These are phyloP conservation scores for Xylaria acuta DNA, from an alignment of 495 filamentous ascomycete genomes.

Conservation along the genomic window DNA sequence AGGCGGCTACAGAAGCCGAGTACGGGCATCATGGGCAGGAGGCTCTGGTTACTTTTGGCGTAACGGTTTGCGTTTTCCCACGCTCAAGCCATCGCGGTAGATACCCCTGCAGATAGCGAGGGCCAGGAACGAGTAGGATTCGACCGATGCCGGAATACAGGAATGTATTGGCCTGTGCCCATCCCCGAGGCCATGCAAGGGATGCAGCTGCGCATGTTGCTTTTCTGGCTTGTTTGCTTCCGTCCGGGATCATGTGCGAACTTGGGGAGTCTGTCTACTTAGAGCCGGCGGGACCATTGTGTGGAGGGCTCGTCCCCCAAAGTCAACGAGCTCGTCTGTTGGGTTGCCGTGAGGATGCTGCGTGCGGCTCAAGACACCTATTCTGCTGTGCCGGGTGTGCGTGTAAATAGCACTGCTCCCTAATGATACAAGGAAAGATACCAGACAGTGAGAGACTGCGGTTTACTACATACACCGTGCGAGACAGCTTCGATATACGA, in stretches of 20 bases:
- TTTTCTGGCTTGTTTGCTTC: background rate
- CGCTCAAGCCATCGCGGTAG: constrained; percentile 35
- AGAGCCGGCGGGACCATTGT: background rate
- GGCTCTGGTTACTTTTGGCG: constrained; percentile 40
- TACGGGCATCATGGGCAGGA: constrained; percentile 27
- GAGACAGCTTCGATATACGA: background rate
- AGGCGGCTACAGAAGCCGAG: constrained; percentile 22
- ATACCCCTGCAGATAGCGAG: constrained; percentile 39
- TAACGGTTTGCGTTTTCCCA: constrained; percentile 39
- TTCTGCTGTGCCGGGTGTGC: background rate
- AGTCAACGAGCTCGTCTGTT: background rate
- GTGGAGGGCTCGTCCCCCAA: background rate
- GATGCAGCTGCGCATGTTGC: background rate
- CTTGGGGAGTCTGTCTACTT: background rate
- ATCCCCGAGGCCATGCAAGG: background rate
- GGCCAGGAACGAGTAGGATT: constrained; percentile 25
- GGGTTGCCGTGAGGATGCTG: background rate
- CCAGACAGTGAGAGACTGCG: background rate
- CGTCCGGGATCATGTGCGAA: background rate
- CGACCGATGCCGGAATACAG: constrained; percentile 2
- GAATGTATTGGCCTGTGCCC: constrained; percentile 7
- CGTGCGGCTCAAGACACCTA: background rate
- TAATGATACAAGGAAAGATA: background rate
- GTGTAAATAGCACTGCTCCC: background rate
- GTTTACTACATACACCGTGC: background rate